These are phyloP conservation scores for Erythrophleum fordii DNA, from an alignment of 306 rosid species.

Conservation along the genomic window DNA sequence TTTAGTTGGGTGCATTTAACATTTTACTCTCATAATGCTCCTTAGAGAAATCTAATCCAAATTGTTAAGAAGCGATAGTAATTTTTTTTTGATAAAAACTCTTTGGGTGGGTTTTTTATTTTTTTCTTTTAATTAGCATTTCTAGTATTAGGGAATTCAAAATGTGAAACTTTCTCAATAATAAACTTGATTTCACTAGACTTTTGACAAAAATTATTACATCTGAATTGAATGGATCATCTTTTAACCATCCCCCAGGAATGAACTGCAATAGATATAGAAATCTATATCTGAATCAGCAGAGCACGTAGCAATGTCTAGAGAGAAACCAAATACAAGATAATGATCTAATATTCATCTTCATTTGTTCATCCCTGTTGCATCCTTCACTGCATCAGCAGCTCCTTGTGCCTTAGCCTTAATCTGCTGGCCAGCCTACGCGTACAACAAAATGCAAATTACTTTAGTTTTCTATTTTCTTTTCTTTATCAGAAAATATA, in stretches of 20 bases:
- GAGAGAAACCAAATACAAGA: background rate
- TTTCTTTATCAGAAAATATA: too few species aligned
- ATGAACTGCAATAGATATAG: background rate
- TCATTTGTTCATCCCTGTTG: conserved; percentile 63
- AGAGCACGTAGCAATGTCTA: background rate
- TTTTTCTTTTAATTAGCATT: background rate
- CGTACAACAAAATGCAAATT: background rate
- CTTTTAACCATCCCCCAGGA: background rate
- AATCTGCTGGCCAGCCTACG: conserved; percentile 60
- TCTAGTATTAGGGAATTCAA: background rate
- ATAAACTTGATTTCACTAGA: conserved; percentile 30
- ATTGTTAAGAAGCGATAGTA: background rate
- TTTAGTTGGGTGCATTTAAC: too few species aligned
- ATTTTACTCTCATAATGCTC: background rate
- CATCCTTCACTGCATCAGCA: conserved; percentile 66
- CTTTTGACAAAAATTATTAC: conserved; percentile 31
- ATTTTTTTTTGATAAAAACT: too few species aligned
- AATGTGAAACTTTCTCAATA: background rate
- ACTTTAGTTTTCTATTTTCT: background rate
- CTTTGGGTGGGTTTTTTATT: too few species aligned
- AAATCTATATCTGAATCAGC: background rate
- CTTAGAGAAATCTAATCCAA: background rate
- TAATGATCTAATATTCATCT: background rate
- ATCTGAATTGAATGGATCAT: conserved; percentile 13
- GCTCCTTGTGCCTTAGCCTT: conserved; percentile 66